Percentiles rank a stretch among this genome's conserved stretches.
These are phyloP conservation scores for Hawksworthiomyces lignivorus DNA, from an alignment of 2,329 filamentous ascomycete species.

Conservation along the genomic window DNA sequence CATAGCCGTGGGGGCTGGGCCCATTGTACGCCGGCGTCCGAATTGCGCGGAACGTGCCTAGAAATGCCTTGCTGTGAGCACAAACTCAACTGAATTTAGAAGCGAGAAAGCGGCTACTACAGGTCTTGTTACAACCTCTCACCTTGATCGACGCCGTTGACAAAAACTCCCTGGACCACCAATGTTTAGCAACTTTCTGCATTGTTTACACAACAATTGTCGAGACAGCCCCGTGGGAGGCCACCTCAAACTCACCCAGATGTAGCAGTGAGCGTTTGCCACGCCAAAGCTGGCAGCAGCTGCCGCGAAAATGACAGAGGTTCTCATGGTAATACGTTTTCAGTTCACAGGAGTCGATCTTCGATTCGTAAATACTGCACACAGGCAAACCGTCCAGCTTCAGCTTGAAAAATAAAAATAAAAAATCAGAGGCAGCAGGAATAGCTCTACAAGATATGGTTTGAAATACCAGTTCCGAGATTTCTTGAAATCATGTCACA, in stretches of 20 bases:
- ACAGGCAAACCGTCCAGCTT: too few species aligned
- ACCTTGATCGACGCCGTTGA: constrained; percentile 19
- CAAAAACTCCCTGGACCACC: constrained; percentile 15
- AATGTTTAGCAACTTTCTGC: background rate
- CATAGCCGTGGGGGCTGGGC: constrained; percentile 26
- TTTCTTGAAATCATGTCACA: too few species aligned
- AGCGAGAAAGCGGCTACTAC: background rate
- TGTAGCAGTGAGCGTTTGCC: constrained; percentile 15
- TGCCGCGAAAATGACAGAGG: background rate
- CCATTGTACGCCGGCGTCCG: constrained; percentile 23
- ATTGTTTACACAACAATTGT: too few species aligned
- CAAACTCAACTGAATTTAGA: background rate
- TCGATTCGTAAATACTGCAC: too few species aligned
- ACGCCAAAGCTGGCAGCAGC: constrained; percentile 8
- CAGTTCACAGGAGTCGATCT: too few species aligned
- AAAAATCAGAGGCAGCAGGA: too few species aligned
- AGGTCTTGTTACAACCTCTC: too few species aligned
- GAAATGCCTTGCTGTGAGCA: background rate
- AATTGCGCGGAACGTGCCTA: constrained; percentile 15
- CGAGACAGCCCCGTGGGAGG: too few species aligned
- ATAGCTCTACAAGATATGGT: too few species aligned
- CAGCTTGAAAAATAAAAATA: too few species aligned
- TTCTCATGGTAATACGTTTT: constrained; percentile 1
- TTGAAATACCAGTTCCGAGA: too few species aligned
- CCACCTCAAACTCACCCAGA: constrained; percentile 14